A percentile compares a stretch with the other conserved stretches of the same genome.
phyloP scores from a whole-genome alignment of 305 asterid species.

The Fraxinus dipetala region DNA sequence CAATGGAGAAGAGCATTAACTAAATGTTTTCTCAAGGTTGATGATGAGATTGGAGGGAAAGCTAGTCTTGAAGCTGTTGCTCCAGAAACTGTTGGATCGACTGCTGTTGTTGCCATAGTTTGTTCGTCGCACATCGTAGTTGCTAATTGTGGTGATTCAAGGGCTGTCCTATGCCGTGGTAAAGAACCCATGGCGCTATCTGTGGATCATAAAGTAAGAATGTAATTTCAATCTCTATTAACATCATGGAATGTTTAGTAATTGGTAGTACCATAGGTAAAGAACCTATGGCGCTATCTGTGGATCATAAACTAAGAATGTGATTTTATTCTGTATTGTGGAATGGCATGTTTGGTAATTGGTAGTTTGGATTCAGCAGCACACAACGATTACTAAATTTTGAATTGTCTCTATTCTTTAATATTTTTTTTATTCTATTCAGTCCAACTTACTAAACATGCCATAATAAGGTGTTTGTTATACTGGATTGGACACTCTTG shows the following conservation, averaged over 20 bases:
- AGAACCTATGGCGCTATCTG: conserved; percentile 68
- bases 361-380: background rate
- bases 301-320: conserved; percentile 71
- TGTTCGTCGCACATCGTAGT: conserved; percentile 92
- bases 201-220: conserved; percentile 76
- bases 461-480: background rate
- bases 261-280: conserved; percentile 16
- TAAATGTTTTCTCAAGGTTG: conserved; percentile 72
- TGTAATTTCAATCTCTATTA: background rate
- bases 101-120: conserved; percentile 81
- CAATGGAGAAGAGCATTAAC: conserved; percentile 65
- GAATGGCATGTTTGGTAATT: background rate
- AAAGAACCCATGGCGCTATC: conserved; percentile 78
- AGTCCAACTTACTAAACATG: background rate
- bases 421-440: background rate
- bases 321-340: background rate
- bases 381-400: background rate
- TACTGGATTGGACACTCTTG: background rate
- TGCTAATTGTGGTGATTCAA: conserved; percentile 89
- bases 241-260: background rate
- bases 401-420: background rate
- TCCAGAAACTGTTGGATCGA: conserved; percentile 96
- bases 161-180: conserved; percentile 94
- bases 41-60: conserved; percentile 69
- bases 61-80: conserved; percentile 53